Base-by-base conservation (phyloP, 192 early-diverging fungal species). In the Coemansia sp. region DNA sequence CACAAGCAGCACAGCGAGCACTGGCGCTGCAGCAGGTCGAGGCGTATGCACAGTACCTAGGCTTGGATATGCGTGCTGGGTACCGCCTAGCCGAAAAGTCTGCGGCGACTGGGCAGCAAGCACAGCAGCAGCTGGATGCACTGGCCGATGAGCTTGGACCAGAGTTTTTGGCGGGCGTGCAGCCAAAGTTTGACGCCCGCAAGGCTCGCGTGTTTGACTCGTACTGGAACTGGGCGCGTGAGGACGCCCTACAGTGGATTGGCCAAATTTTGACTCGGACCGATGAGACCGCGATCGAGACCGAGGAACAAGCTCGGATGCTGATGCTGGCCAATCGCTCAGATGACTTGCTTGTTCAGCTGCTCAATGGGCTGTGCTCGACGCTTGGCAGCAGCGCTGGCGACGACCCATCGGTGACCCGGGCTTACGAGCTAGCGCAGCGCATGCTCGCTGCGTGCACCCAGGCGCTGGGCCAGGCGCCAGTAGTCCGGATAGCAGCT, bases 141-240 rank as follows among this genome's bases (percentile, higher is more conserved):
- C 90, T 94, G 87, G 60, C 86, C 40, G 90, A 86, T 57, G 96
- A 98, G 86, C 91, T 96, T 72, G 96, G 95, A 67, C 89, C 91
- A 38, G 84, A 89, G 64, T 97, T 96, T 86, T 87, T 92, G 41
- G 85, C 91, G 49, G 96, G 96, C 54, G 93, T 97, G 78, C 87
- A 87, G 43, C 93, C 93, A 9, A 55, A 87, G 15, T 98, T 98
- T 82, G 89, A 87, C 59, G 79, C 85, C 22, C 87, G 88, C 72
- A 98, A 95, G 87, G 94, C 91, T 27, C 93, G 96, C 36, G 79
- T 70, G 12, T 96, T 94, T 73, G 94, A 96, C 70, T 98, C 96
- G 34, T 90, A 92, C 89, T 98, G 96, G 96, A 98, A 98, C 87
- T 98, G 96, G 96, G 88, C 95, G 41, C 82, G 68, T 61, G 69